Base-by-base conservation (phyloP, 352 stramenopile genomes). In the Pythium graminicola region DNA sequence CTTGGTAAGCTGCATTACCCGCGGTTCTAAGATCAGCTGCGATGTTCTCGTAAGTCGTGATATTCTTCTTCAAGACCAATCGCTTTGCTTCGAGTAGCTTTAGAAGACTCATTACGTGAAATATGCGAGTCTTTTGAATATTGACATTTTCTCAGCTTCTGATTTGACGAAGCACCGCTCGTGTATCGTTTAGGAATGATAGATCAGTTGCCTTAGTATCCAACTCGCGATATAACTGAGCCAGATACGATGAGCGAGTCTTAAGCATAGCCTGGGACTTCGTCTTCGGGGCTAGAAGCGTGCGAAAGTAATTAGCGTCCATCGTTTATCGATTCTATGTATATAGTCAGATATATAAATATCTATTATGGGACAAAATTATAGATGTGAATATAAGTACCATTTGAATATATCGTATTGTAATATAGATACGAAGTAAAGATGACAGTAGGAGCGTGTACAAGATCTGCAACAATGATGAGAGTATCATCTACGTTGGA, bases 231-330 rank as follows among this genome's bases (percentile, higher is more conserved):
- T 49, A 57, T n/a, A 57, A 23, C 16, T 57, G 24, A 28, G 24
- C 26, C 20, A 57, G 16, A 49, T 57, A 57, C 8, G 22, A 6
- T 23, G 8, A 23, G 28, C 50, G 50, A 31, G 23, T 48, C 50
- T 57, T 57, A 28, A 57, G 50, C 50, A 57, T 49, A 23, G 38
- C 39, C 24, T 28, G 3, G n/a, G n/a, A 33, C n/a, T 32, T 28
- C 10, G 47, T 45, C 31, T 42, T 44, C 17, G 45, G 45, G 4
- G 6, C 32, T 4, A 52, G 29, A 20, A 52, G 10, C 29, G 26
- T 17, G 5, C 20, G 7, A 20, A 52, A 41, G 22, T 23, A 23
- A 20, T 41, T 22, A 8, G 45, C 6, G 45, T 41, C 31, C 39
- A 45, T 45, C 6, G 23, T 32, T 35, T 36, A 49, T 49, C 23